Conservation (phyloP, 257 asterid species). For the Knoxia roxburghii region DNA sequence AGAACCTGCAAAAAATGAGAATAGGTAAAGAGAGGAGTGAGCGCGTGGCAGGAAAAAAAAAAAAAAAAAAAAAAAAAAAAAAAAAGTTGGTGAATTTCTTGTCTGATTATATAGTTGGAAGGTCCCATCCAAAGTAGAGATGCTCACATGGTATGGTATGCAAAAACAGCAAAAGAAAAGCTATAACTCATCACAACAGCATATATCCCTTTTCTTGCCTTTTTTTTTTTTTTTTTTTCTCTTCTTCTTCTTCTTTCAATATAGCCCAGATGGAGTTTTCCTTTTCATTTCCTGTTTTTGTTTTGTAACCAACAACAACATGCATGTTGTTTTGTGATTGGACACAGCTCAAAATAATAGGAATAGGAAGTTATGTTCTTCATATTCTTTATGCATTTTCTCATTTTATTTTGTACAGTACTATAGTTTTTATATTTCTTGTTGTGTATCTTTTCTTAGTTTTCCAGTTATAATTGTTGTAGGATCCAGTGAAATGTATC, state of each 20-base stretch:
- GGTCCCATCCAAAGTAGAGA: constrained; percentile 27
- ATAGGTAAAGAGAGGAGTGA: not conserved
- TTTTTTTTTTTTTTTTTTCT: not conserved
- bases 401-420: too few species aligned
- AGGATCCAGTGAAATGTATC: not conserved
- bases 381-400: not conserved
- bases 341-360: not conserved
- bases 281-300: constrained; percentile 1
- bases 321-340: not conserved
- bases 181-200: not conserved
- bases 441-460: not conserved
- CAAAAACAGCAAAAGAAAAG: not conserved
- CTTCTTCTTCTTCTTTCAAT: not conserved
- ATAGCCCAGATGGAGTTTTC: not conserved
- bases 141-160: constrained; percentile 29
- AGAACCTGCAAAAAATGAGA: not conserved
- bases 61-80: too few species aligned
- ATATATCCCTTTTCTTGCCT: constrained; percentile 5
- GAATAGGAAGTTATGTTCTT: not conserved
- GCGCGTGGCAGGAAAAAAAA: constrained; percentile 25
- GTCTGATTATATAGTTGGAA: constrained; percentile 19
- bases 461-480: not conserved
- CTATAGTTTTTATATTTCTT: too few species aligned
- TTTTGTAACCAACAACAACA: not conserved
- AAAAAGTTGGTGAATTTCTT: constrained; percentile 24